Evolutionary conservation across 345 rosid genomes (phyloP).

Genomic region (rapeseed (Brassica napus)): Da-Ae NC_063451.1:30732001-30732500

Average conservation of each 20-base stretch:
- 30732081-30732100: constrained; percentile 20
- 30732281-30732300: constrained; percentile 30
- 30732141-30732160: constrained; percentile 42
- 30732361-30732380: constrained; percentile 10
- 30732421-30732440: neutral
- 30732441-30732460: neutral
- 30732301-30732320: constrained; percentile 63
- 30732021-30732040: constrained; percentile 83
- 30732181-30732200: constrained; percentile 42
- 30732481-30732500: neutral
- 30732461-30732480: constrained; percentile 3
- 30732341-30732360: constrained; percentile 51
- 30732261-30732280: constrained; percentile 40
- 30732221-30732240: constrained; percentile 44
- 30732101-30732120: constrained; percentile 43
- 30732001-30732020: constrained; percentile 37
- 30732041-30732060: constrained; percentile 91
- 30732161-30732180: constrained; percentile 37
- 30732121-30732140: constrained; percentile 23
- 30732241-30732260: constrained; percentile 41
- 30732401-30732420: constrained; percentile 22
- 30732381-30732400: constrained; percentile 11
- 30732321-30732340: constrained; percentile 78
- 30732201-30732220: constrained; percentile 43
- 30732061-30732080: constrained; percentile 35